A percentile compares a stretch with the other conserved stretches of the same genome.
These are phyloP conservation scores for Aspergillus spinulosporus DNA, from an alignment of 2,329 filamentous ascomycete genomes.

Conservation along the genomic window DNA sequence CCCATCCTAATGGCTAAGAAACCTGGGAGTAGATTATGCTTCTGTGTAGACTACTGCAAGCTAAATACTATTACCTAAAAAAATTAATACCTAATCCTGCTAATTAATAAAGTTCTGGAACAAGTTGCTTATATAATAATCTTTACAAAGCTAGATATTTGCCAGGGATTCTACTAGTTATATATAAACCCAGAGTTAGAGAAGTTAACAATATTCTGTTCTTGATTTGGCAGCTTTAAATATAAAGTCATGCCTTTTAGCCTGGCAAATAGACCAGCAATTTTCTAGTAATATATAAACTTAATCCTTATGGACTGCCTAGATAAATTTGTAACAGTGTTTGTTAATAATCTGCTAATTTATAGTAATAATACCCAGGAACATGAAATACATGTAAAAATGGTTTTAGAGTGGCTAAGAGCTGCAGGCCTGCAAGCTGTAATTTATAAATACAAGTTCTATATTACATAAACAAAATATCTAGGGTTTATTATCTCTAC, in stretches of 20 bases:
- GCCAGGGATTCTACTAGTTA: constrained; percentile 1
- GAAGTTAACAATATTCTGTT: constrained; percentile 5
- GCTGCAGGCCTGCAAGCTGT: background rate
- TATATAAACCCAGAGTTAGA: background rate
- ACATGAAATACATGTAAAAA: constrained; percentile 2
- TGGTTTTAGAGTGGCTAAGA: background rate
- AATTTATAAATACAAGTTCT: constrained; percentile 3
- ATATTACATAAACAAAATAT: background rate
- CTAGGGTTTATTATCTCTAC: constrained; percentile 2
- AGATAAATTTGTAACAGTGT: background rate
- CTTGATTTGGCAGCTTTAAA: constrained; percentile 3
- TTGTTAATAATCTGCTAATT: constrained; percentile 30
- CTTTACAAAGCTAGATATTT: constrained; percentile 28
- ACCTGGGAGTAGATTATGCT: background rate
- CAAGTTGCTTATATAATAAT: constrained; percentile 13
- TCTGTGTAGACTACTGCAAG: constrained; percentile 25
- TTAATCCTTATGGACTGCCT: background rate
- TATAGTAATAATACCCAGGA: constrained; percentile 13
- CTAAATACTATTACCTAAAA: constrained; percentile 37
- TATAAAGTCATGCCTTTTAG: constrained; percentile 3
- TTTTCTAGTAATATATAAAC: background rate
- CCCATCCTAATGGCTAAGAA: constrained; percentile 13
- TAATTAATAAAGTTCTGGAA: constrained; percentile 30
- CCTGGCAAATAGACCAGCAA: background rate
- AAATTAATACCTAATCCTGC: constrained; percentile 26